phyloP scores from a whole-genome alignment of 2,329 filamentous ascomycete species.

The Ramularia endophylla region DNA sequence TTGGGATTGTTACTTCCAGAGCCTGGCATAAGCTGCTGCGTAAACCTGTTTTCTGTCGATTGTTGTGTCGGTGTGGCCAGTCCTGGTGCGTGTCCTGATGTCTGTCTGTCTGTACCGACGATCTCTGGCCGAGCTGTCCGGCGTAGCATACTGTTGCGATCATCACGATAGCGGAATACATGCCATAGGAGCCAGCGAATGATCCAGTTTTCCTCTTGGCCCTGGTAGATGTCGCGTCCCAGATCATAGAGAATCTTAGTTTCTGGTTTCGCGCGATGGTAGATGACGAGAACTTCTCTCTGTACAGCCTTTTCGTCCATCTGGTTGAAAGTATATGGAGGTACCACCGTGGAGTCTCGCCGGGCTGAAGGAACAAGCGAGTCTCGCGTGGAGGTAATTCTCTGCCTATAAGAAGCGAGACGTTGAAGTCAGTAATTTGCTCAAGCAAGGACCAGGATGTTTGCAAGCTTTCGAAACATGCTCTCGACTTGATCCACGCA shows the following conservation, averaged over 20 bases:
- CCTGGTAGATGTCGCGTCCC: constrained; percentile 32
- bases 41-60: no score
- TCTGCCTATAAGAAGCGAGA: no score
- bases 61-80: not conserved
- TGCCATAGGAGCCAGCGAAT: constrained; percentile 41
- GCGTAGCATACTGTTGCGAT: constrained; percentile 26
- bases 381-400: constrained; percentile 32
- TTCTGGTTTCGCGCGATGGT: constrained; percentile 28
- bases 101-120: not conserved
- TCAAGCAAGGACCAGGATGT: no score
- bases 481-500: no score
- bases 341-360: constrained; percentile 10
- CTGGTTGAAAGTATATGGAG: constrained; percentile 34
- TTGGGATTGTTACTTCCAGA: not conserved
- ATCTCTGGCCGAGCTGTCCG: not conserved
- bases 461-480: no score
- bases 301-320: constrained; percentile 42
- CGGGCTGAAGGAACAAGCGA: constrained; percentile 11
- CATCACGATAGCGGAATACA: constrained; percentile 39
- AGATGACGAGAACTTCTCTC: constrained; percentile 35
- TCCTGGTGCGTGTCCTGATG: not conserved
- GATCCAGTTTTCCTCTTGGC: constrained; percentile 42
- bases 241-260: constrained; percentile 37
- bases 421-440: no score
- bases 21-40: no score